A percentile compares a stretch with the other conserved stretches of the same genome.
phyloP scores from a whole-genome alignment of 164 flowering plant species.

The Magnolia changhungtana region DNA sequence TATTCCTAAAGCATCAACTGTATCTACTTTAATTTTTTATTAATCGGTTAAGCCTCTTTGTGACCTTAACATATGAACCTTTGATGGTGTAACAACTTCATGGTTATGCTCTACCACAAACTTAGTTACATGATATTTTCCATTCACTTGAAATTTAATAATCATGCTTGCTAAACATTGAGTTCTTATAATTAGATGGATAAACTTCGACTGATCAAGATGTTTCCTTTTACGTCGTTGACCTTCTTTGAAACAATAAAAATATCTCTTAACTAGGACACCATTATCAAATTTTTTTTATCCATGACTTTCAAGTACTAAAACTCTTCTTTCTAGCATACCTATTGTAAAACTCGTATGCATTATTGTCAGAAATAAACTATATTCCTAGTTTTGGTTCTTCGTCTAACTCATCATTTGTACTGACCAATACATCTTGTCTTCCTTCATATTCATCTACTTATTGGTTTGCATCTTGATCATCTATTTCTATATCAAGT shows the following conservation, averaged over 20 bases:
- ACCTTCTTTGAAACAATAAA: slow-evolving; percentile 43
- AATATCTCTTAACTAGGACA: slow-evolving; percentile 34
- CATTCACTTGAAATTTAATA: slow-evolving; percentile 32
- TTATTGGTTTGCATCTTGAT: too few species aligned
- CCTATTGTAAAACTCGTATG: slow-evolving; percentile 11
- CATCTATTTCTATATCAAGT: too few species aligned
- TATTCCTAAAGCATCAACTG: background rate
- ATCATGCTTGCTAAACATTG: slow-evolving; percentile 47
- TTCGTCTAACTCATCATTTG: background rate
- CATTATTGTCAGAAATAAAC: slow-evolving; percentile 9
- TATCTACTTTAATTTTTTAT: background rate
- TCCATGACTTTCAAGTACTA: slow-evolving; percentile 33
- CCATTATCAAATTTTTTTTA: slow-evolving; percentile 41
- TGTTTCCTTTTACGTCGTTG: background rate
- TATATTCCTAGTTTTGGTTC: slow-evolving; percentile 16
- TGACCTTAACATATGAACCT: slow-evolving; percentile 44
- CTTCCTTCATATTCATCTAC: too few species aligned
- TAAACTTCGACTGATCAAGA: background rate
- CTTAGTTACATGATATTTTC: slow-evolving; percentile 70
- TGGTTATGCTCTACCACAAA: slow-evolving; percentile 76
- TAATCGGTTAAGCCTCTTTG: slow-evolving; percentile 52
- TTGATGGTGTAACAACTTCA: slow-evolving; percentile 40
- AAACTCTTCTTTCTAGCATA: slow-evolving; percentile 15
- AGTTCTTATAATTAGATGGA: slow-evolving; percentile 35
- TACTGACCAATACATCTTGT: too few species aligned